Conservation (phyloP, 352 stramenopile genomes). For the Globisporangium yorkense region DNA sequence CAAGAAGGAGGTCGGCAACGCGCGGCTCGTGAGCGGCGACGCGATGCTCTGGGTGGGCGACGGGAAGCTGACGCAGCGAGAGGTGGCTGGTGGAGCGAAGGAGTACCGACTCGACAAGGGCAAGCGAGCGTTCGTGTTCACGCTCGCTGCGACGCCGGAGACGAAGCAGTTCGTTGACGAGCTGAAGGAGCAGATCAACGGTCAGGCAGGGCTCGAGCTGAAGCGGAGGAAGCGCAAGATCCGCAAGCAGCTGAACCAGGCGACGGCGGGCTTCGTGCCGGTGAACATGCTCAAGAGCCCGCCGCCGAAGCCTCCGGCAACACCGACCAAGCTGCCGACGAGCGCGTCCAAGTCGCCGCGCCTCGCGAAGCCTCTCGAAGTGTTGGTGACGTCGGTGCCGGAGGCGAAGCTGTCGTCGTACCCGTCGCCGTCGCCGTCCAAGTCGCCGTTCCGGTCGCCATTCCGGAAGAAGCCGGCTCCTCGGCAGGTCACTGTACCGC, state of each 20-base stretch:
- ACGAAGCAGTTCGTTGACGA: slow-evolving; percentile 59
- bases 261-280: slow-evolving; percentile 54
- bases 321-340: slow-evolving; percentile 27
- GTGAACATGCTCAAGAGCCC: slow-evolving; percentile 67
- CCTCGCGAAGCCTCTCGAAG: slow-evolving; percentile 35
- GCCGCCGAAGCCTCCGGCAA: slow-evolving; percentile 25
- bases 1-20: slow-evolving; percentile 79
- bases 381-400: slow-evolving; percentile 35
- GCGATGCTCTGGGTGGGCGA: slow-evolving; percentile 62
- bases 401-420: slow-evolving; percentile 29
- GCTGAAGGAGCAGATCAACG: slow-evolving; percentile 63
- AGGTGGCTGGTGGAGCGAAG: slow-evolving; percentile 22
- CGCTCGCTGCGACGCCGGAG: slow-evolving; percentile 23
- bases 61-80: slow-evolving; percentile 39
- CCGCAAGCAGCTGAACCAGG: slow-evolving; percentile 51
- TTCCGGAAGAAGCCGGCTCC: slow-evolving; percentile 68
- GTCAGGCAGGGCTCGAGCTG: slow-evolving; percentile 38
- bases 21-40: slow-evolving; percentile 68
- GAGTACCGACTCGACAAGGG: slow-evolving; percentile 50
- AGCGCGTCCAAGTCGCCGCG: slow-evolving; percentile 43
- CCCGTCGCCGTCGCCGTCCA: slow-evolving; percentile 43
- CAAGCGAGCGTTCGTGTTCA: slow-evolving; percentile 69
- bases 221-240: slow-evolving; percentile 80
- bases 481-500: slow-evolving; percentile 17
- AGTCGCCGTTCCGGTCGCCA: slow-evolving; percentile 69